Percentiles rank a stretch among this genome's conserved stretches.
phyloP scores from a whole-genome alignment of 1,284 basidiomycete species.

The Ganoderma sp. region DNA sequence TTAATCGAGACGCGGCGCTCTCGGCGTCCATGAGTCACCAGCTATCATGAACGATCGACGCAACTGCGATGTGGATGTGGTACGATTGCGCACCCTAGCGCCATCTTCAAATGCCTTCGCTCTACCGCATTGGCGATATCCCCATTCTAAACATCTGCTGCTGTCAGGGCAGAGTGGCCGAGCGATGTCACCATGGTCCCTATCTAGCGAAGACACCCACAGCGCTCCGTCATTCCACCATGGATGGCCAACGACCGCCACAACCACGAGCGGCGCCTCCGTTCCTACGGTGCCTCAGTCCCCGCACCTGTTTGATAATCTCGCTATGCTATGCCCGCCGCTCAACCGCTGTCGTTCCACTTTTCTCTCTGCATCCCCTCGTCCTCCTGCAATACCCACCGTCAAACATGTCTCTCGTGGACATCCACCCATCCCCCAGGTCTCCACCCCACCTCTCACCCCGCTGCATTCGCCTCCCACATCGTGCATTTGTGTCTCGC shows the following conservation, averaged over 20 bases:
- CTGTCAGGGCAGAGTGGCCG: neutral
- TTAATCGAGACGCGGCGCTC: conserved; percentile 15
- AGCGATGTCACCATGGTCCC: neutral
- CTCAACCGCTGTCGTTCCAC: conserved; percentile 23
- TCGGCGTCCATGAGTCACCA: conserved; percentile 6
- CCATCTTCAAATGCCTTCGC: neutral
- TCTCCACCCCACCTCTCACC: neutral
- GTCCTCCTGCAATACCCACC: neutral
- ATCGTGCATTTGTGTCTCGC: conserved; percentile 7
- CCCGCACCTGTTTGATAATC: conserved; percentile 23
- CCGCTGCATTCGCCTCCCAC: neutral
- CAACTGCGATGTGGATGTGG: neutral
- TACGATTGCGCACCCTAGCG: neutral
- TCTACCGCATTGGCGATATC: neutral
- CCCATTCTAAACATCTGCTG: neutral
- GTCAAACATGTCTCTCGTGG: neutral
- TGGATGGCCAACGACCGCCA: neutral
- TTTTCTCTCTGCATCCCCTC: conserved; percentile 17
- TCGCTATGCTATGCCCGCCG: conserved; percentile 31
- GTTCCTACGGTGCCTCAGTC: neutral
- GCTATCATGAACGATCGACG: neutral
- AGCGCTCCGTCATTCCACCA: neutral
- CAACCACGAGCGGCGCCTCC: neutral
- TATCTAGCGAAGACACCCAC: neutral
- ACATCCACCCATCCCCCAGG: neutral